Evolutionary conservation across 805 yeast species (phyloP).

Genomic region (Schizosaccharomyces octosporus): DNA sequence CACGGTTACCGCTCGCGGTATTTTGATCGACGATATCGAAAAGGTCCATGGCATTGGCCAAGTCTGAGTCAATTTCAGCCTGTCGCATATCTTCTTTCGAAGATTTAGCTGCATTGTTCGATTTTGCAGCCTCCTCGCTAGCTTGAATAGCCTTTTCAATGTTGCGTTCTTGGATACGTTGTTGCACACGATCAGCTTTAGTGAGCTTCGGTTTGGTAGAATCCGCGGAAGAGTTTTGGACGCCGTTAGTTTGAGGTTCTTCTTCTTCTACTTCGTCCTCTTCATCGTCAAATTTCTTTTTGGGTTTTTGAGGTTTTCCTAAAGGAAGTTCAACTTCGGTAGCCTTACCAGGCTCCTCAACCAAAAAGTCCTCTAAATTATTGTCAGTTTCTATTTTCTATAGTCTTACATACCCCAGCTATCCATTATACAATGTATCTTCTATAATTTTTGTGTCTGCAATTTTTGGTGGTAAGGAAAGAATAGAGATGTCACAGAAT

Average conservation of each 20-base stretch:
- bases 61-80: background rate
- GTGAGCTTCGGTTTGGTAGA: background rate
- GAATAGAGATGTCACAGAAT: no score
- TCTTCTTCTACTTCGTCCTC: background rate
- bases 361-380: background rate
- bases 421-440: background rate
- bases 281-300: background rate
- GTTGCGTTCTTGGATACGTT: background rate
- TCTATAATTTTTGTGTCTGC: no score
- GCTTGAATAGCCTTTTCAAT: background rate
- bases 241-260: background rate
- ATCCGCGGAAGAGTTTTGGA: background rate
- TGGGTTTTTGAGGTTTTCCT: background rate
- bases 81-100: background rate
- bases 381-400: background rate
- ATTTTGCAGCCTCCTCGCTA: background rate
- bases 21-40: background rate
- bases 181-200: background rate
- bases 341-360: background rate
- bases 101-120: background rate
- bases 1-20: background rate
- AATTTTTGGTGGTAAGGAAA: no score
- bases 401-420: background rate
- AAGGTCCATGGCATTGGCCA: slow-evolving; percentile 1
- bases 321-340: background rate